Evolutionary conservation across 176 grass and related monocot species (phyloP).

Genomic region (Themeda triandra): DNA sequence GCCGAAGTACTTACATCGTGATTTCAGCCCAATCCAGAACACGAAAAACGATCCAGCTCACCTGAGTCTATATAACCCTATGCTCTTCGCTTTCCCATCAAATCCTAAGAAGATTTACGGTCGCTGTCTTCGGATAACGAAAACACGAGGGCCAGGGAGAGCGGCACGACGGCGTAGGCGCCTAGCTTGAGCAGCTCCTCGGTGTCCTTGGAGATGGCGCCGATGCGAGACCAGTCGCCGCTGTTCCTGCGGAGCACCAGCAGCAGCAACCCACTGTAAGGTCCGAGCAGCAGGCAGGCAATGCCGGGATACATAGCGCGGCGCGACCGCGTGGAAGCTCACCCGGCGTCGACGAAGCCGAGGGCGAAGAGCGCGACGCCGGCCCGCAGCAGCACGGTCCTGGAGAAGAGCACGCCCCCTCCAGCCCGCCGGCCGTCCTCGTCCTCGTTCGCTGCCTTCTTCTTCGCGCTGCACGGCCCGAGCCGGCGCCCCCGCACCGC

Average conservation of each 20-base stretch:
- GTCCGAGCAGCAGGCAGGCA: neutral
- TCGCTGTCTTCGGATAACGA: slow-evolving; percentile 25
- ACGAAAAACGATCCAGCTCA: too few relatives aligned
- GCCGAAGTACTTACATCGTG: too few relatives aligned
- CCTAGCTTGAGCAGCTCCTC: slow-evolving; percentile 70
- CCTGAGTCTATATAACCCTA: too few relatives aligned
- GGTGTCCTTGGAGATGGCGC: slow-evolving; percentile 71
- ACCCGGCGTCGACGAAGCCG: slow-evolving; percentile 92
- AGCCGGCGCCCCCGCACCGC: neutral
- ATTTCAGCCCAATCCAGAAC: too few relatives aligned
- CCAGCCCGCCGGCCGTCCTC: neutral
- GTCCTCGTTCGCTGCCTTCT: neutral
- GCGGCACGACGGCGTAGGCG: slow-evolving; percentile 62
- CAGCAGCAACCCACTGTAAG: neutral
- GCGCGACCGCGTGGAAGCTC: neutral
- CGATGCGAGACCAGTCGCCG: slow-evolving; percentile 87
- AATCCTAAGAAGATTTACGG: neutral
- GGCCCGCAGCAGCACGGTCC: slow-evolving; percentile 35
- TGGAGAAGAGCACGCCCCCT: slow-evolving; percentile 27
- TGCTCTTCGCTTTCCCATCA: too few relatives aligned
- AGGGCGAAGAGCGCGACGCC: slow-evolving; percentile 66
- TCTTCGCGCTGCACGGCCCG: slow-evolving; percentile 13
- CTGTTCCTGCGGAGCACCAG: slow-evolving; percentile 56
- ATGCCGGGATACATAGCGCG: neutral
- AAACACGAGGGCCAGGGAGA: slow-evolving; percentile 53